These are phyloP conservation scores for Phytopythium aichiense DNA, from an alignment of 352 stramenopile species.

Conservation along the genomic window DNA sequence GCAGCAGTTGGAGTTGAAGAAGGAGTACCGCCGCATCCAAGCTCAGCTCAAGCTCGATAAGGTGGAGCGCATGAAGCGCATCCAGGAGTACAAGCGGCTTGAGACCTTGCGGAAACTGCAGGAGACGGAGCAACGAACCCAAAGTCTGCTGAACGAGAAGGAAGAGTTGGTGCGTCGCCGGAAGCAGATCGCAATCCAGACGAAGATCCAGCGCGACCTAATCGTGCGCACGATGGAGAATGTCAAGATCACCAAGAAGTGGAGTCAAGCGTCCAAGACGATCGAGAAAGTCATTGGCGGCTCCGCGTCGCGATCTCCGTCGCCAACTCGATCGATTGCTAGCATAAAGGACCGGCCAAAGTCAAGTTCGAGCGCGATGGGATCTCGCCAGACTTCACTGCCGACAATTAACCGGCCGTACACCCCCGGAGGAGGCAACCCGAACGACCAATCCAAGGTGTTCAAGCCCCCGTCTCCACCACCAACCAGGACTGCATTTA, in stretches of 20 bases:
- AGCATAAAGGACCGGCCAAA: slow-evolving; percentile 36
- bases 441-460: slow-evolving; percentile 29
- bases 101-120: slow-evolving; percentile 86
- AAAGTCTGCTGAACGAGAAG: slow-evolving; percentile 80
- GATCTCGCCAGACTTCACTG: slow-evolving; percentile 33
- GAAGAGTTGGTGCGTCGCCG: slow-evolving; percentile 75
- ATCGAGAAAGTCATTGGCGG: slow-evolving; percentile 70
- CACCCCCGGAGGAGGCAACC: slow-evolving; percentile 14
- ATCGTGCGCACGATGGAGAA: slow-evolving; percentile 89
- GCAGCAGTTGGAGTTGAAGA: slow-evolving; percentile 71
- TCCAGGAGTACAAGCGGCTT: slow-evolving; percentile 90
- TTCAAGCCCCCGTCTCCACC: slow-evolving; percentile 59
- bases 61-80: slow-evolving; percentile 89
- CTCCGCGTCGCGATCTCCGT: slow-evolving; percentile 32
- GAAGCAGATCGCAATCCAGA: slow-evolving; percentile 72
- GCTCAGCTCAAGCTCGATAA: slow-evolving; percentile 87
- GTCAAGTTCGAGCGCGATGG: slow-evolving; percentile 43
- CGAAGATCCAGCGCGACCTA: slow-evolving; percentile 86
- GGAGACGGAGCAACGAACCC: slow-evolving; percentile 76
- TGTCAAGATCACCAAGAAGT: slow-evolving; percentile 88
- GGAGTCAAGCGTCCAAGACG: slow-evolving; percentile 71
- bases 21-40: slow-evolving; percentile 80
- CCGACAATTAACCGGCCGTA: slow-evolving; percentile 23
- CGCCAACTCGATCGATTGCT: slow-evolving; percentile 21
- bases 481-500: slow-evolving; percentile 66